Conservation (phyloP, 2,329 filamentous ascomycete genomes). For the Aspergillus jensenii region DNA sequence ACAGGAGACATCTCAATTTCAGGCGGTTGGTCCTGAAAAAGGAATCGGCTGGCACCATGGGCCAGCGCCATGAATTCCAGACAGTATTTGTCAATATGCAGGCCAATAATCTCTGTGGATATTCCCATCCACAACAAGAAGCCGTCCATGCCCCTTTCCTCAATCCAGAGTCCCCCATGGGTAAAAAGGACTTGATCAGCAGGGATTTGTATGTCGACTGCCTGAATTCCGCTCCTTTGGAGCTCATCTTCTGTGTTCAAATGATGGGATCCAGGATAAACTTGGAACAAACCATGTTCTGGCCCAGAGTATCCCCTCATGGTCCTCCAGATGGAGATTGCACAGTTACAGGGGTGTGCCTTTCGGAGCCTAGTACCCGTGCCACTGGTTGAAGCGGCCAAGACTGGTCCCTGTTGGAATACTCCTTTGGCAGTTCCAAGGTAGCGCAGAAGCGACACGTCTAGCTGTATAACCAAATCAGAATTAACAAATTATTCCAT, state of each 20-base stretch:
- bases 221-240: not conserved
- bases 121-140: constrained; percentile 3
- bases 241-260: not conserved
- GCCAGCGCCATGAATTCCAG: not conserved
- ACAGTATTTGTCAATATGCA: not conserved
- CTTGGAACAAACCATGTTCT: not conserved
- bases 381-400: not conserved
- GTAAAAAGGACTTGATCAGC: not conserved
- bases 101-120: not conserved
- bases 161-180: not conserved
- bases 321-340: constrained; percentile 3
- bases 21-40: not conserved
- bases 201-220: not conserved
- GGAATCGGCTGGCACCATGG: not conserved
- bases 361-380: not conserved
- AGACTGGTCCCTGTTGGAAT: constrained; percentile 1
- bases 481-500: not conserved
- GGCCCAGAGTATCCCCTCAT: not conserved
- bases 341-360: not conserved
- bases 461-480: not conserved
- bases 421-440: not conserved
- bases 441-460: not conserved
- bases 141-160: not conserved
- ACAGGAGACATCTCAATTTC: not conserved
- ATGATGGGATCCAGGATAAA: constrained; percentile 1